Percentiles rank a stretch among this genome's conserved stretches.
These are phyloP conservation scores for Ophiostoma ulmi DNA, from an alignment of 2,329 filamentous ascomycete genomes.

Conservation along the genomic window DNA sequence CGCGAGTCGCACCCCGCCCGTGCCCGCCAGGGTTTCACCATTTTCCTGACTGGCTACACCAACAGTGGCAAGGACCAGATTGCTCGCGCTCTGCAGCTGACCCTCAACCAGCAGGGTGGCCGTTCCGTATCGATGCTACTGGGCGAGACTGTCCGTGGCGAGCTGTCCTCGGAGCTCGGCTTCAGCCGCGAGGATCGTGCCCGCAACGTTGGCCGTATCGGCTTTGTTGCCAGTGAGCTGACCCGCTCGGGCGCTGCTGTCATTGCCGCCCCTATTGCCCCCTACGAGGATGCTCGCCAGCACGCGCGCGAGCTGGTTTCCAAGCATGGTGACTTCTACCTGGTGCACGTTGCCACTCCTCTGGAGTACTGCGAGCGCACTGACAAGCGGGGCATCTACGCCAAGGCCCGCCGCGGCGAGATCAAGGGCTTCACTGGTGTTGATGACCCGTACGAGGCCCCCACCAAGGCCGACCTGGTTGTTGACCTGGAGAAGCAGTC, in stretches of 20 bases:
- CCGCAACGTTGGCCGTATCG: conserved; percentile 92
- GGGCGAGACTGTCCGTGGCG: conserved; percentile 88
- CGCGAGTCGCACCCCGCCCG: conserved; percentile 93
- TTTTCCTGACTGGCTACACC: conserved; percentile 95
- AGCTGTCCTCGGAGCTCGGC: conserved; percentile 90
- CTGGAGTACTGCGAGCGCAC: conserved; percentile 93
- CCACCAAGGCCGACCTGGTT: conserved; percentile 72
- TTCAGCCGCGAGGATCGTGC: conserved; percentile 91
- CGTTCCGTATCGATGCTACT: conserved; percentile 90
- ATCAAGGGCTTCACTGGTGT: conserved; percentile 98
- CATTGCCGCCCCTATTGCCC: conserved; percentile 93
- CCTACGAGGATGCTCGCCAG: conserved; percentile 72
- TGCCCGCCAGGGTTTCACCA: conserved; percentile 88
- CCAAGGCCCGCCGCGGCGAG: conserved; percentile 74
- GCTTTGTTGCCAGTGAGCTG: conserved; percentile 91
- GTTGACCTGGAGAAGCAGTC: conserved; percentile 83
- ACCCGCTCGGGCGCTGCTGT: conserved; percentile 90
- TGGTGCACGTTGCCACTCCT: conserved; percentile 88
- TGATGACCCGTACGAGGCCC: conserved; percentile 91
- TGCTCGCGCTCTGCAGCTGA: conserved; percentile 90
- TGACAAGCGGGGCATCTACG: conserved; percentile 87
- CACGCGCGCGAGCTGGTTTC: conserved; percentile 79
- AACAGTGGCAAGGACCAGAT: conserved; percentile 98
- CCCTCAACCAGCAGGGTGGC: conserved; percentile 95
- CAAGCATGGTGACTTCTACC: conserved; percentile 86